A percentile compares a stretch with the other conserved stretches of the same genome.
Evolutionary conservation across 2,329 filamentous ascomycete genomes (phyloP).

Genomic region (Arthrinium puccinioides): DNA sequence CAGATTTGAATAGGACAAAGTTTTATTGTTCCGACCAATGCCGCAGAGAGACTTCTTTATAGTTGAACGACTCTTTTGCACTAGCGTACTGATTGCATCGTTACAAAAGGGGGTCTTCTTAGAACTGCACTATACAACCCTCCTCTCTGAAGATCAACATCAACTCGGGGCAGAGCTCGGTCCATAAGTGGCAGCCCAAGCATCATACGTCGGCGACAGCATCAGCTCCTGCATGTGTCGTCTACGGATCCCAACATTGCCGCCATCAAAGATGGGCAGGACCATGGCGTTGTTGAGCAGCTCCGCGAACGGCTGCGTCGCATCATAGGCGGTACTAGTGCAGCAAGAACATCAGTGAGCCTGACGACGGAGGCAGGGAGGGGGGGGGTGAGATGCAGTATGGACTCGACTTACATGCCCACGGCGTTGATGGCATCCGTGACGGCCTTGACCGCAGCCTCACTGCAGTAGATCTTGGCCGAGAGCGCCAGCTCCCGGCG

Average conservation of each 20-base stretch:
- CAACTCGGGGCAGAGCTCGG: too few species aligned
- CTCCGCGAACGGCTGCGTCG: slow-evolving; percentile 32
- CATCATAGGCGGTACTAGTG: slow-evolving; percentile 30
- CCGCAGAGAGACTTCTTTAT: too few species aligned
- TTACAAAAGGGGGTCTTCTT: too few species aligned
- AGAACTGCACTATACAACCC: too few species aligned
- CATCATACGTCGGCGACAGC: neutral
- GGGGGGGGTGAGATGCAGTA: neutral
- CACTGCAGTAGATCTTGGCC: slow-evolving; percentile 44
- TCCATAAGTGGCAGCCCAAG: neutral
- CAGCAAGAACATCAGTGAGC: slow-evolving; percentile 2
- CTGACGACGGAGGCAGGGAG: neutral
- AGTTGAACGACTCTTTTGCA: too few species aligned
- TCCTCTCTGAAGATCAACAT: too few species aligned
- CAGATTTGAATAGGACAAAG: too few species aligned
- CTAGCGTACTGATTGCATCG: too few species aligned
- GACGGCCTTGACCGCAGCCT: slow-evolving; percentile 38
- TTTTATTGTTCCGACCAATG: too few species aligned
- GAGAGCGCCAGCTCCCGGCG: slow-evolving; percentile 38
- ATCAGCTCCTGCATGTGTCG: slow-evolving; percentile 33
- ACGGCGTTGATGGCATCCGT: slow-evolving; percentile 43
- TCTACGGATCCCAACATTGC: slow-evolving; percentile 44
- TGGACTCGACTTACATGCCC: slow-evolving; percentile 31
- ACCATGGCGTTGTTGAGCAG: slow-evolving; percentile 37
- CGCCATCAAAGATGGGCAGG: slow-evolving; percentile 44